These are phyloP conservation scores for Chytridium lagenaria DNA, from an alignment of 371 early-diverging fungal genomes.

Conservation along the genomic window DNA sequence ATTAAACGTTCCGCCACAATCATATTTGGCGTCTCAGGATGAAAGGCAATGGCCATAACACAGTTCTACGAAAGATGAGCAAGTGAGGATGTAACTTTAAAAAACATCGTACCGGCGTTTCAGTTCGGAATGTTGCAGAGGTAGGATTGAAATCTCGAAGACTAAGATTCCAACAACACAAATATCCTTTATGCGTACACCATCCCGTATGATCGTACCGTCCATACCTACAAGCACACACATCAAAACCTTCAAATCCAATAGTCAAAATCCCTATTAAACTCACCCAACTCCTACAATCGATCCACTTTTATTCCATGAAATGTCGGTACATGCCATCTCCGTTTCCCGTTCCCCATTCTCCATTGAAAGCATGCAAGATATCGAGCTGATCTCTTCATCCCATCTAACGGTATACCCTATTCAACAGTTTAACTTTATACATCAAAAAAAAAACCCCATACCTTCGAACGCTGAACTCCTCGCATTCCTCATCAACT, in stretches of 20 bases:
- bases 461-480: conserved; percentile 52
- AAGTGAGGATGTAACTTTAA: background rate
- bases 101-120: conserved; percentile 37
- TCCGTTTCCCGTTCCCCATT: conserved; percentile 33
- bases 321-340: conserved; percentile 37
- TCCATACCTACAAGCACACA: conserved; percentile 39
- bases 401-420: conserved; percentile 54
- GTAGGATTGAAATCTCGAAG: conserved; percentile 28
- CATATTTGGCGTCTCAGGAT: conserved; percentile 50
- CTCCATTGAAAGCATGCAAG: conserved; percentile 35
- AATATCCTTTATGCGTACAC: conserved; percentile 51
- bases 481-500: conserved; percentile 47
- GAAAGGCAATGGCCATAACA: conserved; percentile 47
- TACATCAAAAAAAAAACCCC: background rate
- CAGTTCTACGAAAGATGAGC: conserved; percentile 48
- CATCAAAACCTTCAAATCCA: background rate
- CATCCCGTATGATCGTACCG: conserved; percentile 42
- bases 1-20: conserved; percentile 50
- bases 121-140: conserved; percentile 37
- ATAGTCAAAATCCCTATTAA: too few relatives aligned
- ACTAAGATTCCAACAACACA: conserved; percentile 48
- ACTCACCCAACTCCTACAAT: conserved; percentile 45
- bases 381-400: conserved; percentile 39
- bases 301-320: conserved; percentile 50
- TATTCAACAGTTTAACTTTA: conserved; percentile 13